Evolutionary conservation across 495 filamentous ascomycete genomes (phyloP).

Genomic region (Aspergillus steynii): DNA sequence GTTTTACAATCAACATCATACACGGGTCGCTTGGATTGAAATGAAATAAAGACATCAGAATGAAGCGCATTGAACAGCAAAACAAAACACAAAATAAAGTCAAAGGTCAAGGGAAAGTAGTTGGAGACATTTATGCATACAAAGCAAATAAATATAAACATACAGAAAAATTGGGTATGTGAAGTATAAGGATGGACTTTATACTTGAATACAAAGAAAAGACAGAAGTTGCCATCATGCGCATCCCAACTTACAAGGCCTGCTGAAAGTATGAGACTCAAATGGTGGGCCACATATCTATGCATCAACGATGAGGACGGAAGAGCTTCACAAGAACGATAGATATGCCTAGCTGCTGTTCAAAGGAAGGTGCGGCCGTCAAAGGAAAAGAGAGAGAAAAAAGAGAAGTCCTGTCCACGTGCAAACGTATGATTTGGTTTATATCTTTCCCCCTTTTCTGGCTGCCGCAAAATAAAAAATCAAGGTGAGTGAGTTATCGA

Average conservation of each 20-base stretch:
- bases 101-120: constrained; percentile 9
- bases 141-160: constrained; percentile 20
- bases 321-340: not conserved
- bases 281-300: not conserved
- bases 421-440: not conserved
- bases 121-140: not conserved
- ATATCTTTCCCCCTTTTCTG: not conserved
- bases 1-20: not conserved
- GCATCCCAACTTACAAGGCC: constrained; percentile 15
- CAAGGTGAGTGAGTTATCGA: not conserved
- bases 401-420: not conserved
- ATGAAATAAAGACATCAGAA: not conserved
- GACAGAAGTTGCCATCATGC: not conserved
- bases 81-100: constrained; percentile 1
- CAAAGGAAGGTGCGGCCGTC: not conserved
- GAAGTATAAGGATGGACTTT: constrained; percentile 22
- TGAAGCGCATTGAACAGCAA: not conserved
- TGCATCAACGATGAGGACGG: not conserved
- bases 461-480: not conserved
- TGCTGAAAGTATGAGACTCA: constrained; percentile 13
- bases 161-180: constrained; percentile 24
- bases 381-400: not conserved
- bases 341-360: not conserved
- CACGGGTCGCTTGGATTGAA: not conserved
- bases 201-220: constrained; percentile 20